Conservation (phyloP, 2,329 filamentous ascomycete species). For the Colletotrichum tamarilloi region DNA sequence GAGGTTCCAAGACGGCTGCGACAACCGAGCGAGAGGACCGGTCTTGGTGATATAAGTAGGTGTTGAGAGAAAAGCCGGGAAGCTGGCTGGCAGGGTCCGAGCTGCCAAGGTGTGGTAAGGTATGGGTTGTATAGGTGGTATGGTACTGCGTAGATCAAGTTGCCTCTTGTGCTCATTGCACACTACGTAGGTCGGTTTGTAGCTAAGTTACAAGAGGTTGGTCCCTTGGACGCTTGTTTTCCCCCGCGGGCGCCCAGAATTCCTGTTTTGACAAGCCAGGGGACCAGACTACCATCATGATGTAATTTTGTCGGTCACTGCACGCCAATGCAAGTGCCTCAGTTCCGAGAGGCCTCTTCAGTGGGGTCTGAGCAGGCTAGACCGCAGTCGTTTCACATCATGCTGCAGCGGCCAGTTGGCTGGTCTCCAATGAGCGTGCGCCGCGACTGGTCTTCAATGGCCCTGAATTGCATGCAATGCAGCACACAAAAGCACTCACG, state of each 20-base stretch:
- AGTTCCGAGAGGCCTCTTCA: conserved; percentile 30
- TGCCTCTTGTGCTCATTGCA: neutral
- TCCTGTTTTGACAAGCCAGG: conserved; percentile 35
- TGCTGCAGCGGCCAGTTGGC: conserved; percentile 17
- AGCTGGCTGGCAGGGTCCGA: conserved; percentile 15
- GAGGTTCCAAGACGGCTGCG: conserved; percentile 1
- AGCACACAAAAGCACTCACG: neutral
- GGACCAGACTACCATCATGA: conserved; percentile 29
- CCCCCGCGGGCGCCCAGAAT: conserved; percentile 17
- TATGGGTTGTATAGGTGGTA: neutral
- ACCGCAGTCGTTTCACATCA: conserved; percentile 20
- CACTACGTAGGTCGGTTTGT: neutral
- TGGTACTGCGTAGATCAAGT: neutral
- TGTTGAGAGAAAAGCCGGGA: neutral
- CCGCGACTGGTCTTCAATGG: conserved; percentile 13
- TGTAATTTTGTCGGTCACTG: conserved; percentile 34
- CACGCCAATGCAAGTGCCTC: conserved; percentile 24
- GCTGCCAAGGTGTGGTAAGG: neutral
- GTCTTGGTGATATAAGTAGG: conserved; percentile 10
- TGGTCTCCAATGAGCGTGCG: conserved; percentile 7
- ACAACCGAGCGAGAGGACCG: neutral
- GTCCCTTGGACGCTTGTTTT: too few relatives aligned
- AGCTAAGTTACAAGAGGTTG: conserved; percentile 1
- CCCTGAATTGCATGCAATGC: neutral
- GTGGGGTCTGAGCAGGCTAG: conserved; percentile 24